These are phyloP conservation scores for Petasospora fabianii DNA, from an alignment of 1,139 yeast genomes.

Conservation along the genomic window DNA sequence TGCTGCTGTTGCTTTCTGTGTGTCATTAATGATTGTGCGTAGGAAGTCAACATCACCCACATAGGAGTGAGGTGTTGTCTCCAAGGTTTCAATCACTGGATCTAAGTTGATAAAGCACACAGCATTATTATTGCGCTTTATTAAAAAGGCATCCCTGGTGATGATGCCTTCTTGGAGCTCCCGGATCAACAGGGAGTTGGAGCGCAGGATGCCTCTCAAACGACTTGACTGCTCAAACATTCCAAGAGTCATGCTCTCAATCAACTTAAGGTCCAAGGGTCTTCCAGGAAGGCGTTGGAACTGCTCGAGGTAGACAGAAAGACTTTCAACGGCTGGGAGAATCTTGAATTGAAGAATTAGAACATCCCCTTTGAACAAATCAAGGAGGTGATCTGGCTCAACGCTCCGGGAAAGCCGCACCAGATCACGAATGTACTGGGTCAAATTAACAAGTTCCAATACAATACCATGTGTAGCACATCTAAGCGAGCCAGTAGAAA, in stretches of 20 bases:
- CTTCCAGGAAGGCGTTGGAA: background rate
- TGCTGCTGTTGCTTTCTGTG: conserved; percentile 3
- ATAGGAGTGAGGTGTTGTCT: background rate
- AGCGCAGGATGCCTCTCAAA: conserved; percentile 7
- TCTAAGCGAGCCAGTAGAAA: conserved; percentile 1
- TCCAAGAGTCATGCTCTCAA: background rate
- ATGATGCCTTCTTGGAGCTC: conserved; percentile 4
- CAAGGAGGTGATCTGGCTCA: conserved; percentile 9
- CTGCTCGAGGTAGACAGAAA: background rate
- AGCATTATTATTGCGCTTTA: conserved; percentile 12
- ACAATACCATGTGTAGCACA: background rate
- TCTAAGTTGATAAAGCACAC: conserved; percentile 2
- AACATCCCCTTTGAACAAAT: conserved; percentile 11
- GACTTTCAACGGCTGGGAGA: background rate
- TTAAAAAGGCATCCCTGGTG: conserved; percentile 8
- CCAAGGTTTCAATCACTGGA: background rate
- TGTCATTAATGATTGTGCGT: conserved; percentile 3
- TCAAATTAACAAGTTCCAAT: background rate
- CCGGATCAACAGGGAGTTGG: conserved; percentile 6
- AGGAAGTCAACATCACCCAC: conserved; percentile 6
- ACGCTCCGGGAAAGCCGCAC: conserved; percentile 6
- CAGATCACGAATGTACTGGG: conserved; percentile 4
- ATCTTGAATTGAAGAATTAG: conserved; percentile 6
- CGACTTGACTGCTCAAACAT: conserved; percentile 1
- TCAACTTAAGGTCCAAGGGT: background rate